Conservation (phyloP, 192 early-diverging fungal genomes). For the Neocallimastix lanati region DNA sequence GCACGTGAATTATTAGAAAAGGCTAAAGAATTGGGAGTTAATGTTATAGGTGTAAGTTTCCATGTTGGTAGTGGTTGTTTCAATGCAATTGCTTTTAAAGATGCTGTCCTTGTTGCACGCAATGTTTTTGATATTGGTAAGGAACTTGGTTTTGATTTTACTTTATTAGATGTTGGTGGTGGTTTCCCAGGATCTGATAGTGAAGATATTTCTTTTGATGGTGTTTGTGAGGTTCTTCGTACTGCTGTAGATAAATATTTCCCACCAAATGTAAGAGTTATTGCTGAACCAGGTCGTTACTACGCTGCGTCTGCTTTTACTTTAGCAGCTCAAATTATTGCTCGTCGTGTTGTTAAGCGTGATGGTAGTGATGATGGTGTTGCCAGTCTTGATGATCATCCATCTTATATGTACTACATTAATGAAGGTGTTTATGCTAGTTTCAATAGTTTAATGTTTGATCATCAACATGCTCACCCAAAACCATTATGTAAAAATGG, state of each 20-base stretch:
- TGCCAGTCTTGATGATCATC: background rate
- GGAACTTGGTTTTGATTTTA: slow-evolving; percentile 52
- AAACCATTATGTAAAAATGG: slow-evolving; percentile 37
- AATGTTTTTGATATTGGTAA: slow-evolving; percentile 73
- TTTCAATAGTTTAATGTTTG: slow-evolving; percentile 98
- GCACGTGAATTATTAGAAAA: slow-evolving; percentile 46
- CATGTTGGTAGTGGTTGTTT: slow-evolving; percentile 93
- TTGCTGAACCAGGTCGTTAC: slow-evolving; percentile 96
- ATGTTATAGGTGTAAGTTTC: slow-evolving; percentile 86
- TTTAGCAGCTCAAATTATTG: slow-evolving; percentile 80
- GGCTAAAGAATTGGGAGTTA: slow-evolving; percentile 59
- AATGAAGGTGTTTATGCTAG: slow-evolving; percentile 97
- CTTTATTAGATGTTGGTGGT: slow-evolving; percentile 73
- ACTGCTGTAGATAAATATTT: slow-evolving; percentile 64
- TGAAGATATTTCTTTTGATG: slow-evolving; percentile 63
- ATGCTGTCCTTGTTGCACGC: slow-evolving; percentile 72
- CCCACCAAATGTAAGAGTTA: slow-evolving; percentile 65
- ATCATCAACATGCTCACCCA: slow-evolving; percentile 65
- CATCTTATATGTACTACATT: slow-evolving; percentile 68
- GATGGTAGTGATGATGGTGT: slow-evolving; percentile 5
- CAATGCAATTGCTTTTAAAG: slow-evolving; percentile 69
- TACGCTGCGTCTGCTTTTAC: slow-evolving; percentile 87
- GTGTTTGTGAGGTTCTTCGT: slow-evolving; percentile 58
- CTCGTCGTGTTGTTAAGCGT: slow-evolving; percentile 56
- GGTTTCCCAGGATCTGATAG: slow-evolving; percentile 77